These are phyloP conservation scores for Mycena rebaudengoi DNA, from an alignment of 768 basidiomycete species.

Conservation along the genomic window DNA sequence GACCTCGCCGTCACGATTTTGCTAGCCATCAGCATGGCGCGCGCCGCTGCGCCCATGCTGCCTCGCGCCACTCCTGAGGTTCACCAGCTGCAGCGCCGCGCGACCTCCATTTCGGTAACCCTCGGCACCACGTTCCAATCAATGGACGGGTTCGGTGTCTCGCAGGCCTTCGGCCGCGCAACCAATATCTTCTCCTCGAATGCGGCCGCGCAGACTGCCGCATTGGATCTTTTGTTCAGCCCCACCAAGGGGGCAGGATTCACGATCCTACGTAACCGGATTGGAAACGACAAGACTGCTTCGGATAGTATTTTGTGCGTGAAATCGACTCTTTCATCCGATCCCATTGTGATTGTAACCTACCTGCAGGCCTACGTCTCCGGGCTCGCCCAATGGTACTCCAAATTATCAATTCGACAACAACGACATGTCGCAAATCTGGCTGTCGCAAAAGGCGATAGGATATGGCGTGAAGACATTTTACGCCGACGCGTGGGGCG, in stretches of 20 bases:
- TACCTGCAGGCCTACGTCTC: constrained; percentile 17
- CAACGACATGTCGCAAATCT: constrained; percentile 4
- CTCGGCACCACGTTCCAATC: constrained; percentile 14
- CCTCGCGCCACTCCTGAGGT: neutral
- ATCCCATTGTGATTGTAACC: no score
- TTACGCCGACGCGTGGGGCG: constrained; percentile 20
- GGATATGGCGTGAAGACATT: constrained; percentile 24
- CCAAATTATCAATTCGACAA: constrained; percentile 14
- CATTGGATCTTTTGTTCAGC: constrained; percentile 13
- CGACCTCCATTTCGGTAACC: constrained; percentile 12
- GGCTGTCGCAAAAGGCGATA: constrained; percentile 20
- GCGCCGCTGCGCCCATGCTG: neutral
- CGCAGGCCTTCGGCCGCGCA: constrained; percentile 20
- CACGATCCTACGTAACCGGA: constrained; percentile 24
- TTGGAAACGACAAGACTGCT: constrained; percentile 5
- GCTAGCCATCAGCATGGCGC: neutral
- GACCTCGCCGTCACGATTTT: neutral
- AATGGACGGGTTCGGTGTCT: constrained; percentile 23
- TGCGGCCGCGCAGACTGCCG: constrained; percentile 14
- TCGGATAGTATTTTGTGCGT: constrained; percentile 18
- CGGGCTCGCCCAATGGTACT: constrained; percentile 2
- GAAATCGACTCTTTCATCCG: no score
- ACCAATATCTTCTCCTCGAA: constrained; percentile 15
- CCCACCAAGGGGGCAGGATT: constrained; percentile 15
- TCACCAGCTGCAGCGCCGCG: neutral